phyloP scores from a whole-genome alignment of 176 grass and related monocot genomes.

The Cenchrus fungigraminus region DNA sequence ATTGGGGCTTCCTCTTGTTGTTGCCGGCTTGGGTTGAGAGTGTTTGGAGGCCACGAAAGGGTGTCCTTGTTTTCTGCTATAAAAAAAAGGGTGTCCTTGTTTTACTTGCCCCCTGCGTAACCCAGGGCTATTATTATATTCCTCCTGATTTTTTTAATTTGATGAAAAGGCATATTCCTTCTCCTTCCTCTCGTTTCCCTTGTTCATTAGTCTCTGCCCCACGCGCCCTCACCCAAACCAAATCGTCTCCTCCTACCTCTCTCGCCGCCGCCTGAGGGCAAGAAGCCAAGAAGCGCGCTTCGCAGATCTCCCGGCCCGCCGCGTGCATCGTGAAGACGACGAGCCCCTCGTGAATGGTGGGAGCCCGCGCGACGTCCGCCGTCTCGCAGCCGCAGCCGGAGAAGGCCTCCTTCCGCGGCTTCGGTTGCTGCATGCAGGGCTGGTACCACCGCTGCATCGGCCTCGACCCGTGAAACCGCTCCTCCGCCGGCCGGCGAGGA shows the following conservation, averaged over 20 bases:
- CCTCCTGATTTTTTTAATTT: too few relatives aligned
- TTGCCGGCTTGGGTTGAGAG: too few relatives aligned
- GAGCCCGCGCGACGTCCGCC: constrained; percentile 50
- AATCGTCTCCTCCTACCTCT: not conserved
- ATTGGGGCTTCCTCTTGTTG: too few relatives aligned
- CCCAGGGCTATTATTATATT: too few relatives aligned
- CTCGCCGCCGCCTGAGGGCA: not conserved
- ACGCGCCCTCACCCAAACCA: not conserved
- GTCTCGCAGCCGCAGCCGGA: constrained; percentile 46
- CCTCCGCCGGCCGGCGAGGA: not conserved
- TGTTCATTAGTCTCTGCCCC: not conserved
- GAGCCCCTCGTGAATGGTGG: constrained; percentile 76
- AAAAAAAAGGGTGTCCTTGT: too few relatives aligned
- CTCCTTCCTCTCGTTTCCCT: too few relatives aligned
- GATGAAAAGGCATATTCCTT: not conserved
- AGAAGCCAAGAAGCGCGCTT: not conserved
- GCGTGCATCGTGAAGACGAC: constrained; percentile 20
- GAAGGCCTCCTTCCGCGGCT: constrained; percentile 56
- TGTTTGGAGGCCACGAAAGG: too few relatives aligned
- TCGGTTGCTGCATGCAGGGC: constrained; percentile 88
- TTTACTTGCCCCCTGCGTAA: too few relatives aligned
- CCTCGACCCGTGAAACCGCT: constrained; percentile 54
- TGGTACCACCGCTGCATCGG: constrained; percentile 92
- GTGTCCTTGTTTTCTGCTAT: too few relatives aligned
- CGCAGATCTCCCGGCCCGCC: not conserved